These are phyloP conservation scores for Xylariaceae sp. DNA, from an alignment of 2,329 filamentous ascomycete species.

Conservation along the genomic window DNA sequence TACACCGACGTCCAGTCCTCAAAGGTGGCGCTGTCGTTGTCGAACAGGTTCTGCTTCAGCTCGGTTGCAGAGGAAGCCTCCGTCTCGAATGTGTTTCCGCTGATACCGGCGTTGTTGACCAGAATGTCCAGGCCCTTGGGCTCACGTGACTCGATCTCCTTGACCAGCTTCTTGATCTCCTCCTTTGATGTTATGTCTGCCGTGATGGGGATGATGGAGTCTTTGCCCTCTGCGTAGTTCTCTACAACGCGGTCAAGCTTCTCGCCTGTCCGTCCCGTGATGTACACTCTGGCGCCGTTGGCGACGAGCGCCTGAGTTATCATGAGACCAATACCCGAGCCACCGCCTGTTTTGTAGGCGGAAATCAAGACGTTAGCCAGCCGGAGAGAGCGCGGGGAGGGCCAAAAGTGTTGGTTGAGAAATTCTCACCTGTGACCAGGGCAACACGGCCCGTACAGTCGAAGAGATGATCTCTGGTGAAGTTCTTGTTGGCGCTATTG, in stretches of 20 bases:
- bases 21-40: slow-evolving; percentile 51
- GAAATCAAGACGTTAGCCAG: too few species aligned
- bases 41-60: slow-evolving; percentile 60
- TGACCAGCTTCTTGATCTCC: slow-evolving; percentile 51
- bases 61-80: slow-evolving; percentile 46
- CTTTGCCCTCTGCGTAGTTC: slow-evolving; percentile 47
- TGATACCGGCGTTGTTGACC: slow-evolving; percentile 64
- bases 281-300: slow-evolving; percentile 66
- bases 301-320: slow-evolving; percentile 60
- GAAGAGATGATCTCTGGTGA: slow-evolving; percentile 37
- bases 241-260: slow-evolving; percentile 57
- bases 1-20: slow-evolving; percentile 69
- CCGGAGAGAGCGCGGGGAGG: too few species aligned
- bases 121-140: slow-evolving; percentile 53
- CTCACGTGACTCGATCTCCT: slow-evolving; percentile 51
- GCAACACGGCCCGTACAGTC: slow-evolving; percentile 39
- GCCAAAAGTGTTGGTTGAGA: too few species aligned
- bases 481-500: slow-evolving; percentile 25
- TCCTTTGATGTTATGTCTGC: slow-evolving; percentile 60
- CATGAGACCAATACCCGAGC: slow-evolving; percentile 64
- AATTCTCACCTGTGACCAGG: slow-evolving; percentile 38
- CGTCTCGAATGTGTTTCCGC: slow-evolving; percentile 50
- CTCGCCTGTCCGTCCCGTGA: slow-evolving; percentile 59
- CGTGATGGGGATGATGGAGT: slow-evolving; percentile 54
- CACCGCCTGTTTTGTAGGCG: slow-evolving; percentile 37